Evolutionary conservation across 169 alveolate genomes (phyloP).

Genomic region (Plasmodium adleri): DNA sequence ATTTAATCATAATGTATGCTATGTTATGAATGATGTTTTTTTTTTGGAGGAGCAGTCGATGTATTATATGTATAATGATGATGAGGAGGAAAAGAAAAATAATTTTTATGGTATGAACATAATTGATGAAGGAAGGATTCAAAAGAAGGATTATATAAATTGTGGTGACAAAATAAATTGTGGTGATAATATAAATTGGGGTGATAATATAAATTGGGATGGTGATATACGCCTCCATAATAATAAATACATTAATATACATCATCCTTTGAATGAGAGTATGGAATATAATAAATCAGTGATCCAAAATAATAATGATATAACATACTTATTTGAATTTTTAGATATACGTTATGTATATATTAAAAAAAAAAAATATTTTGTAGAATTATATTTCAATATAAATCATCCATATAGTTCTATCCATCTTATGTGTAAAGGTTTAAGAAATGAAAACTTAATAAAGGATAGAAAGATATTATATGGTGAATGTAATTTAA

Average conservation of each 20-base stretch:
- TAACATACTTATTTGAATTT: not conserved
- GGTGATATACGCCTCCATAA: no score
- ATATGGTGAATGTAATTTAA: constrained; percentile 3
- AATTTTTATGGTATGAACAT: no score
- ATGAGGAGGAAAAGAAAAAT: no score
- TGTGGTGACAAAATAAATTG: no score
- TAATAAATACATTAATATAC: no score
- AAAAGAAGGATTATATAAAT: no score
- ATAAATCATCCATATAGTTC: not conserved
- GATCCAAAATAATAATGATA: not conserved
- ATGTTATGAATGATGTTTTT: not conserved
- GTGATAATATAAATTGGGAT: no score
- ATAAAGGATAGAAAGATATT: not conserved
- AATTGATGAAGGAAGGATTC: no score
- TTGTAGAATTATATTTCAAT: constrained; percentile 1
- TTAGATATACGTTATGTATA: constrained; percentile 3
- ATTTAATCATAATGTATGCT: not conserved
- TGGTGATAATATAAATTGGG: no score
- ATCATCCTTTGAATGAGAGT: no score
- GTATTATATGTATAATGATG: no score
- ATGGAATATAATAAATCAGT: not conserved
- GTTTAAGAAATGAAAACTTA: not conserved
- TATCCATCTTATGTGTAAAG: not conserved
- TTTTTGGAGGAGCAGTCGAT: no score
- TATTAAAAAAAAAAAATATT: not conserved